Base-by-base conservation (phyloP, 148 eudicot species). In the Persicaria maculosa region DNA sequence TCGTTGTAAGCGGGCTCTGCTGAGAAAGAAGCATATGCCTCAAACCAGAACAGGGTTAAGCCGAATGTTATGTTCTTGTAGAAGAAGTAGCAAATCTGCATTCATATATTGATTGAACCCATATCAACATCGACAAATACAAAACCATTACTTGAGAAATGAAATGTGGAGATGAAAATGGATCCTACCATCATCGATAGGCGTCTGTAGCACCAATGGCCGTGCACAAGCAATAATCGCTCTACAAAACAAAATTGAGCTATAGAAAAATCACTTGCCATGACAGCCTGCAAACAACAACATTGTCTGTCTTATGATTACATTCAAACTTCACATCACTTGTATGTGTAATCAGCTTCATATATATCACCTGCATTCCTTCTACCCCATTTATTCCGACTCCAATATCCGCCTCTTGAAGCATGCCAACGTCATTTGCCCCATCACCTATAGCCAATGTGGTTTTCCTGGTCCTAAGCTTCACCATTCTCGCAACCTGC, bases 391-490 rank as follows among this genome's bases (percentile, higher is more conserved):
- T 95, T 52, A 95, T 95, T 68, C 98, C 98, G 68, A 95, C 90
- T 72, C 98, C 98, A 77, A 95, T 87, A 78, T 95, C 89, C 85
- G 98, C 98, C 84, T 95, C 98, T 81, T 95, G 98, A 83, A 95
- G 97, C 99, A 95, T 95, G 75, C 99, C 94, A 77, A 95, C 98
- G 76, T 95, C 98, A 88, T 95, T 95, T 80, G 97, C 98, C 58
- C 98, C 98, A 68, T 95, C 98, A 44, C 98, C 98, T 65, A 95
- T 84, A 31, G 98, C 98, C 65, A 95, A 72, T 68, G 89, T 90
- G 52, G 88, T 95, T 85, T 81, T 87, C 47, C 93, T 85, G 43
- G 84, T 92, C 57, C 85, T 85, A 48, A 25, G 45, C 84, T 95
- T 95, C 77, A 95, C 99, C 96, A 95, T 85, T 78, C 89, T 89